Conservation (phyloP, 2,329 filamentous ascomycete genomes). For the Colletotrichum zoysiae region DNA sequence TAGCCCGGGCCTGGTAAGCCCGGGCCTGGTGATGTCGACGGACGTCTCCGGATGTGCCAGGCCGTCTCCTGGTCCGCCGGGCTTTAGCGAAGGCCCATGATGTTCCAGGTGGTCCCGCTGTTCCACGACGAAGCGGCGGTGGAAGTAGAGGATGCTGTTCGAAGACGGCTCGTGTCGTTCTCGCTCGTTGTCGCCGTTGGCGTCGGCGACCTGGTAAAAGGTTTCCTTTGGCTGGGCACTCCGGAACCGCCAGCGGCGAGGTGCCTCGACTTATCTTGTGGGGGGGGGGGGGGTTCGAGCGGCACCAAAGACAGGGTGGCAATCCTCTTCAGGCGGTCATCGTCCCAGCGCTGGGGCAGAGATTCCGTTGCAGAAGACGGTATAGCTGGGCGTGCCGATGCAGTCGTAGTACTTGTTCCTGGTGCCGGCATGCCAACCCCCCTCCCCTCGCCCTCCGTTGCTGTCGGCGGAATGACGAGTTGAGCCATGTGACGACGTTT, state of each 20-base stretch:
- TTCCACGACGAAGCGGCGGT: too few relatives aligned
- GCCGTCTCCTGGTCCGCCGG: too few relatives aligned
- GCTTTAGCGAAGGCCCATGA: neutral
- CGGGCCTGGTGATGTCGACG: too few relatives aligned
- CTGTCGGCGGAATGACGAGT: conserved; percentile 18
- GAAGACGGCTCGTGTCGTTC: too few relatives aligned
- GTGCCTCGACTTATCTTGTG: conserved; percentile 45
- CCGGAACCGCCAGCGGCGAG: conserved; percentile 37
- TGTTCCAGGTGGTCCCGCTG: conserved; percentile 16
- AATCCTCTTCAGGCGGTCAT: conserved; percentile 30
- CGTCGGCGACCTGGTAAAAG: too few relatives aligned
- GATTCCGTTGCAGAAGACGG: conserved; percentile 50
- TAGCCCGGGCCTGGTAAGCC: too few relatives aligned
- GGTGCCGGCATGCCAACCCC: conserved; percentile 22
- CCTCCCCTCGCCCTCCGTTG: neutral
- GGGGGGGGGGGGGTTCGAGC: conserved; percentile 44
- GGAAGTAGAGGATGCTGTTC: too few relatives aligned
- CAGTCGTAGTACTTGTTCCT: conserved; percentile 41
- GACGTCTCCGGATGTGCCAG: too few relatives aligned
- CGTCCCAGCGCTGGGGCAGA: conserved; percentile 43
- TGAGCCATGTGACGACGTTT: conserved; percentile 41
- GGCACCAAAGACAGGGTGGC: conserved; percentile 37
- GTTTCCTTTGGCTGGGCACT: too few relatives aligned
- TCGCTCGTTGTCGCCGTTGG: too few relatives aligned
- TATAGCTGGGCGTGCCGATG: conserved; percentile 50